phyloP scores from a whole-genome alignment of 805 yeast species.

The Myxozyma nipponensis region DNA sequence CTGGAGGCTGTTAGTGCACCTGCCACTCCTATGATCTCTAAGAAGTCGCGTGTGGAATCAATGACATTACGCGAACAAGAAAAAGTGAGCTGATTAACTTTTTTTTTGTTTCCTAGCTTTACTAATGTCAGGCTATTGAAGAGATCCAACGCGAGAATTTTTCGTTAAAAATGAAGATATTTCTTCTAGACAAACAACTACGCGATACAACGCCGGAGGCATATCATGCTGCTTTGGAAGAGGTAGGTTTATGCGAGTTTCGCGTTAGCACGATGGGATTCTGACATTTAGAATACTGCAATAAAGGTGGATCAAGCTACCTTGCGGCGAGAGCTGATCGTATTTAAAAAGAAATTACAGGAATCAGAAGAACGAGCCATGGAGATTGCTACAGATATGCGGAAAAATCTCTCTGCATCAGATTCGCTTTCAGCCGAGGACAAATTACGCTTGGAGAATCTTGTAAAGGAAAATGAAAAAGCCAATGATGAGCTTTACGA shows the following conservation, averaged over 20 bases:
- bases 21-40: conserved; percentile 15
- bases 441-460: conserved; percentile 7
- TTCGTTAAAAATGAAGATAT: conserved; percentile 25
- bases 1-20: conserved; percentile 2
- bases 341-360: conserved; percentile 13
- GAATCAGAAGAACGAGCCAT: conserved; percentile 14
- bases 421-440: conserved; percentile 12
- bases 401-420: conserved; percentile 2
- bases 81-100: conserved; percentile 7
- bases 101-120: neutral
- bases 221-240: conserved; percentile 7
- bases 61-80: conserved; percentile 30
- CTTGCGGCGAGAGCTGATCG: conserved; percentile 11
- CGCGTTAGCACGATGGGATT: neutral
- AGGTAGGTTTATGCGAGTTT: conserved; percentile 4
- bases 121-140: conserved; percentile 14
- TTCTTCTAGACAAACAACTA: conserved; percentile 17
- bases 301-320: conserved; percentile 20
- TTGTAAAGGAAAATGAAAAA: conserved; percentile 10
- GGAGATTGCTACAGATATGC: conserved; percentile 9
- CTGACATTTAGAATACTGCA: conserved; percentile 16
- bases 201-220: conserved; percentile 25
- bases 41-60: conserved; percentile 11
- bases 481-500: conserved; percentile 8
- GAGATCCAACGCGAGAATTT: conserved; percentile 31